A percentile compares a stretch with the other conserved stretches of the same genome.
phyloP scores from a whole-genome alignment of 2,329 filamentous ascomycete species.

The Aspergillus sergii region DNA sequence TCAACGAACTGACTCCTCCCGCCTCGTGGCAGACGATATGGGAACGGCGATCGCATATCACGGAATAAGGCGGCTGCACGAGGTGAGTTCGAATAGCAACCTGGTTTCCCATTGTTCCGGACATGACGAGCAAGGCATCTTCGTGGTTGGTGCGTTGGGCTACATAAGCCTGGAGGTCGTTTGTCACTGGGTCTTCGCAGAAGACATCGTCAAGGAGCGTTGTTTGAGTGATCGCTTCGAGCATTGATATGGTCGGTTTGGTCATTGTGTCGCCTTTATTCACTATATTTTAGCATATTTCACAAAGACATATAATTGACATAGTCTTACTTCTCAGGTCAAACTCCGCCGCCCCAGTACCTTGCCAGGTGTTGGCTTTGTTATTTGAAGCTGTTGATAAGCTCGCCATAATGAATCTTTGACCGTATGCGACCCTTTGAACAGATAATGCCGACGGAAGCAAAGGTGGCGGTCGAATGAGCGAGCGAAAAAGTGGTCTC shows the following conservation, averaged over 20 bases:
- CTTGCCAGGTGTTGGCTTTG: constrained; percentile 39
- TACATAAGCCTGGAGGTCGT: constrained; percentile 72
- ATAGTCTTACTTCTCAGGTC: constrained; percentile 54
- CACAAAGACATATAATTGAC: neutral
- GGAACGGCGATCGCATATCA: constrained; percentile 76
- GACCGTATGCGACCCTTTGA: constrained; percentile 10
- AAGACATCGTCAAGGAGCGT: constrained; percentile 84
- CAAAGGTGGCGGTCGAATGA: constrained; percentile 14
- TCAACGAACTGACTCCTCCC: constrained; percentile 69
- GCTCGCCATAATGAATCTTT: constrained; percentile 24
- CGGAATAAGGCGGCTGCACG: constrained; percentile 74
- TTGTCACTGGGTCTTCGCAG: constrained; percentile 77
- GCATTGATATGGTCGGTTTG: constrained; percentile 78
- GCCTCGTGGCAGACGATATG: constrained; percentile 73
- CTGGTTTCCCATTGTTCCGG: constrained; percentile 94
- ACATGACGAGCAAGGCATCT: constrained; percentile 77
- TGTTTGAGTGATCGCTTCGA: constrained; percentile 72
- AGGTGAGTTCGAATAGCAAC: constrained; percentile 78
- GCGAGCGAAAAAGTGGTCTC: constrained; percentile 15
- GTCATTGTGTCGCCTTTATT: constrained; percentile 67
- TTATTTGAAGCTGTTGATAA: constrained; percentile 21
- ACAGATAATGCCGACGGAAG: constrained; percentile 8
- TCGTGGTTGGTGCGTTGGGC: constrained; percentile 75
- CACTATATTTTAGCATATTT: constrained; percentile 3
- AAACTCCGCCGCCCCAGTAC: constrained; percentile 57